phyloP scores from a whole-genome alignment of 495 filamentous ascomycete species.

The Entonaema liquescens region DNA sequence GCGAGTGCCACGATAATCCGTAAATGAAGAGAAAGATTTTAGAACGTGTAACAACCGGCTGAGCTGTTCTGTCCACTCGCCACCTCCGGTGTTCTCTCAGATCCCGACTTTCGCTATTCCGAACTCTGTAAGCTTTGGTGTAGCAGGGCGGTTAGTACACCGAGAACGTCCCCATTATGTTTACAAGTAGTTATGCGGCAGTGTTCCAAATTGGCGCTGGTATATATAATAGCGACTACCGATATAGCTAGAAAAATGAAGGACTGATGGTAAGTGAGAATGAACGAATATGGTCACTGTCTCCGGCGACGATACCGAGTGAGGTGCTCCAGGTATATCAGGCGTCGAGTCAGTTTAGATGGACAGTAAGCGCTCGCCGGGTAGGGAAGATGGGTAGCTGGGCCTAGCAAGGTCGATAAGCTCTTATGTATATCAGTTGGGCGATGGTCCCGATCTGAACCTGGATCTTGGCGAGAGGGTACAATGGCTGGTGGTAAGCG shows the following conservation, averaged over 20 bases:
- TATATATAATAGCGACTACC: not conserved
- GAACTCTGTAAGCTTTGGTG: not conserved
- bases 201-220: not conserved
- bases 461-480: constrained; percentile 23
- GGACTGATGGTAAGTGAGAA: constrained; percentile 24
- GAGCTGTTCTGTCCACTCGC: constrained; percentile 1
- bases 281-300: constrained; percentile 22
- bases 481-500: constrained; percentile 22
- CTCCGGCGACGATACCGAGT: constrained; percentile 11
- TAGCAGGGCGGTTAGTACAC: not conserved
- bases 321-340: constrained; percentile 1
- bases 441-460: constrained; percentile 30
- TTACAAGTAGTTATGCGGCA: not conserved
- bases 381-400: constrained; percentile 12
- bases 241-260: constrained; percentile 13
- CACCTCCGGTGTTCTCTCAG: not conserved
- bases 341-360: constrained; percentile 1
- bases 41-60: not conserved
- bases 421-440: constrained; percentile 32
- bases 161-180: constrained; percentile 8
- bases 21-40: constrained; percentile 22
- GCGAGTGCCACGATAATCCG: constrained; percentile 20
- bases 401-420: constrained; percentile 10
- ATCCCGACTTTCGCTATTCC: not conserved
- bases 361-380: constrained; percentile 12